A percentile compares a stretch with the other conserved stretches of the same genome.
phyloP scores from a whole-genome alignment of 345 rosid genomes.

The Capsella bursapastoris region DNA sequence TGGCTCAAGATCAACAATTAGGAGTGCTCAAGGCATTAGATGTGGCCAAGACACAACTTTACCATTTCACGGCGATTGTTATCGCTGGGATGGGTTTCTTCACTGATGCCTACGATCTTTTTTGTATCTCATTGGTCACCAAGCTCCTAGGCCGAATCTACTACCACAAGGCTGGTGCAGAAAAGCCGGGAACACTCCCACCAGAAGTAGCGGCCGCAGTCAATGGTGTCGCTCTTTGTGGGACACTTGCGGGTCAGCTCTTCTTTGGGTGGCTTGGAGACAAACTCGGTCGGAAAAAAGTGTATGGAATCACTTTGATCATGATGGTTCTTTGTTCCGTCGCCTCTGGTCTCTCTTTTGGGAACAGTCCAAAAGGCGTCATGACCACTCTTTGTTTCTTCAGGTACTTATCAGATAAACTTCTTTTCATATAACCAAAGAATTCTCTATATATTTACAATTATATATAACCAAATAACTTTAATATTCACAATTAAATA shows the following conservation, averaged over 20 bases:
- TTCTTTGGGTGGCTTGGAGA: conserved; percentile 70
- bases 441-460: too few relatives aligned
- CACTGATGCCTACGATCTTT: conserved; percentile 49
- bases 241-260: conserved; percentile 62
- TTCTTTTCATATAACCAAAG: neutral
- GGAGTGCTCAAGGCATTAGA: conserved; percentile 45
- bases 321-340: conserved; percentile 57
- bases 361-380: conserved; percentile 45
- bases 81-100: conserved; percentile 52
- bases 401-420: conserved; percentile 34
- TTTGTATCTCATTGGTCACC: conserved; percentile 44
- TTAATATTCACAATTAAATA: too few relatives aligned
- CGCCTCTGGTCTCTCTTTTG: conserved; percentile 62
- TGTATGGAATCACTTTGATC: conserved; percentile 62
- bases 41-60: conserved; percentile 42
- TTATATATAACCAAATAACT: too few relatives aligned
- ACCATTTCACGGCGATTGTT: conserved; percentile 45
- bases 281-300: conserved; percentile 56
- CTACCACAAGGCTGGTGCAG: conserved; percentile 34
- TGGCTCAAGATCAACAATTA: conserved; percentile 37
- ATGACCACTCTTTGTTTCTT: conserved; percentile 63
- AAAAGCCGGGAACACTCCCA: conserved; percentile 54
- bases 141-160: conserved; percentile 47
- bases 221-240: conserved; percentile 62
- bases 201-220: conserved; percentile 57